Percentiles rank a stretch among this genome's conserved stretches.
phyloP scores from a whole-genome alignment of 345 rosid genomes.

The Euclidium syriacum region DNA sequence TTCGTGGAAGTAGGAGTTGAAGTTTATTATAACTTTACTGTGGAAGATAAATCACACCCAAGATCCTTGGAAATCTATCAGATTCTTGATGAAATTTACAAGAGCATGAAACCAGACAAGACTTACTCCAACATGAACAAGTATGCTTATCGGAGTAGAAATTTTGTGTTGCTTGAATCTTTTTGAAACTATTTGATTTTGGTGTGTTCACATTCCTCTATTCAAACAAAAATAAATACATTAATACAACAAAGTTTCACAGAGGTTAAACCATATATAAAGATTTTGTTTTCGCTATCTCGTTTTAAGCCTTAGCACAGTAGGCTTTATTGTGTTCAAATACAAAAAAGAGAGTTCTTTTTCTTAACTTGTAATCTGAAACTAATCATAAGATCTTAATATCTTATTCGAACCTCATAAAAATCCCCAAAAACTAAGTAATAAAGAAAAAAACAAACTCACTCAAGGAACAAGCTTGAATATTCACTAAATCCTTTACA shows the following conservation, averaged over 20 bases:
- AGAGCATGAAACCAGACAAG: slow-evolving; percentile 36
- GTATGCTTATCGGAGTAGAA: slow-evolving; percentile 19
- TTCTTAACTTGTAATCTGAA: slow-evolving; percentile 3
- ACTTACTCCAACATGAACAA: slow-evolving; percentile 32
- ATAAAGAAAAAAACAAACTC: slow-evolving; percentile 17
- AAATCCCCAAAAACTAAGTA: slow-evolving; percentile 24
- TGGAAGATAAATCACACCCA: slow-evolving; percentile 61
- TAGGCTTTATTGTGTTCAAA: slow-evolving; percentile 16
- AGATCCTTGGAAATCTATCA: slow-evolving; percentile 46
- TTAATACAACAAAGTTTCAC: not conserved
- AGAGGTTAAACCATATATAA: not conserved
- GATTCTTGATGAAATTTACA: slow-evolving; percentile 34
- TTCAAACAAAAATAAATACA: not conserved
- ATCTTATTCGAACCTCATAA: slow-evolving; percentile 20
- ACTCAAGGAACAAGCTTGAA: slow-evolving; percentile 25
- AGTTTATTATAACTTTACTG: slow-evolving; percentile 65
- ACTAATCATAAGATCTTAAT: slow-evolving; percentile 24
- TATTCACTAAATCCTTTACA: slow-evolving; percentile 45
- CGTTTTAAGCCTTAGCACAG: not conserved
- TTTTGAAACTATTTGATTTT: not conserved
- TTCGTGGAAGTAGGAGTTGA: slow-evolving; percentile 51
- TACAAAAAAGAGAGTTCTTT: slow-evolving; percentile 5
- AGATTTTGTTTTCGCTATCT: not conserved
- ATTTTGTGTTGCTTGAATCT: not conserved
- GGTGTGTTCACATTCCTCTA: not conserved